These are phyloP conservation scores for Punica granatum DNA, from an alignment of 345 rosid species.

Conservation along the genomic window DNA sequence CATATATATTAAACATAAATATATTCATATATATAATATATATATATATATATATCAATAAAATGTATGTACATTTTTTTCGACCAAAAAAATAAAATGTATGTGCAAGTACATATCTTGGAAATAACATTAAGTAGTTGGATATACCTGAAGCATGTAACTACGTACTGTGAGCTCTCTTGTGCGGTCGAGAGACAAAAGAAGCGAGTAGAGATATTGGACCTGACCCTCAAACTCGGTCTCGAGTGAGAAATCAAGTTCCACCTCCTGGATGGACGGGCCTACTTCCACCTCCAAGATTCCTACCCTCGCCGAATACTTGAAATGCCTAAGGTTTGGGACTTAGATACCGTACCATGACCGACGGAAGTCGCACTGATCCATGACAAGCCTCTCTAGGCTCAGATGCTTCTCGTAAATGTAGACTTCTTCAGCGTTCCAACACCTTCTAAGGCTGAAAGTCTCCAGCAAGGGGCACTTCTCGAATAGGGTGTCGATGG, in stretches of 20 bases:
- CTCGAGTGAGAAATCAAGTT: slow-evolving; percentile 29
- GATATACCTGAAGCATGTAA: slow-evolving; percentile 28
- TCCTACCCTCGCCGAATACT: slow-evolving; percentile 21
- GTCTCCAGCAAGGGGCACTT: slow-evolving; percentile 23
- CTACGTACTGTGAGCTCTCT: slow-evolving; percentile 19
- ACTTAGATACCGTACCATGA: slow-evolving; percentile 11
- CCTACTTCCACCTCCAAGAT: slow-evolving; percentile 9
- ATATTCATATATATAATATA: no score
- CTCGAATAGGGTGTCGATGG: slow-evolving; percentile 11
- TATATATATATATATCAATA: no score
- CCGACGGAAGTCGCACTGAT: slow-evolving; percentile 16
- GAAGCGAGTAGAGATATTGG: slow-evolving; percentile 9
- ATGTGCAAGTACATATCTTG: neutral
- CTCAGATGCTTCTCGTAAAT: neutral
- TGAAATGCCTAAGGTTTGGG: slow-evolving; percentile 18
- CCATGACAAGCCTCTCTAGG: slow-evolving; percentile 18
- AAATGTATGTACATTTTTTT: no score
- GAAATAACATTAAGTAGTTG: neutral
- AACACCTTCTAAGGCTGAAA: slow-evolving; percentile 28
- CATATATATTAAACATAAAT: neutral
- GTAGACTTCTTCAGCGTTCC: slow-evolving; percentile 16
- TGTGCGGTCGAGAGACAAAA: slow-evolving; percentile 14
- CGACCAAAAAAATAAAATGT: no score
- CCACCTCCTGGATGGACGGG: slow-evolving; percentile 15
- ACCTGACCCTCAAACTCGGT: slow-evolving; percentile 16